Evolutionary conservation across 352 stramenopile species (phyloP).

Genomic region (Globisporangium splendens): DNA sequence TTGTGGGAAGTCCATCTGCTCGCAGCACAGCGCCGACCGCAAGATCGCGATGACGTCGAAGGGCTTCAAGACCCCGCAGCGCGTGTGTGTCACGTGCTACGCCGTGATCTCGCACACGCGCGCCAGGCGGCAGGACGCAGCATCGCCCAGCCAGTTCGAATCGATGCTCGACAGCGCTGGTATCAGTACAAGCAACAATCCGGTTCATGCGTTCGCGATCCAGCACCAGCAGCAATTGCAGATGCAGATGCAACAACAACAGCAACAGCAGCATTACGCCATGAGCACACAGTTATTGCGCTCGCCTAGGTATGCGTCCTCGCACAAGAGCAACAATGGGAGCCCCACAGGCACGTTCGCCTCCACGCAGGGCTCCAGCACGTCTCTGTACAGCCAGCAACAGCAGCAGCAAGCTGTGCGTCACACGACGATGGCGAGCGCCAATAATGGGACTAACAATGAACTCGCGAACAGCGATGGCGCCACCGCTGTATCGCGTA

Average conservation of each 20-base stretch:
- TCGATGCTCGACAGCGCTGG: slow-evolving; percentile 24
- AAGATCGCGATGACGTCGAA: slow-evolving; percentile 69
- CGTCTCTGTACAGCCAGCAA: slow-evolving; percentile 8
- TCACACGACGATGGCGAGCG: not conserved
- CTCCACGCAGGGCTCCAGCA: slow-evolving; percentile 5
- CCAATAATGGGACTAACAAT: not conserved
- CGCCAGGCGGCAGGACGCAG: slow-evolving; percentile 8
- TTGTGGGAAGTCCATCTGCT: slow-evolving; percentile 81
- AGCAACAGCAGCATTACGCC: slow-evolving; percentile 20
- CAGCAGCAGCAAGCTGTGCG: not conserved
- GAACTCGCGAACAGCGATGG: too few relatives aligned
- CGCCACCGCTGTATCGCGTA: not conserved
- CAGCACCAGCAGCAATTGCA: slow-evolving; percentile 26
- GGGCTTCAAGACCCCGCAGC: slow-evolving; percentile 73
- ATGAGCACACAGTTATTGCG: slow-evolving; percentile 9
- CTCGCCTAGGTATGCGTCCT: slow-evolving; percentile 7
- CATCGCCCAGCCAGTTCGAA: slow-evolving; percentile 22
- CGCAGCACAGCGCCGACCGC: slow-evolving; percentile 77
- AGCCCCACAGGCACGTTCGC: slow-evolving; percentile 13
- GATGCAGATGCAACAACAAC: slow-evolving; percentile 17
- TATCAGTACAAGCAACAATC: slow-evolving; percentile 21
- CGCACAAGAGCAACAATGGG: not conserved
- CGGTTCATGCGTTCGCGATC: slow-evolving; percentile 24
- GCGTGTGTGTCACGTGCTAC: slow-evolving; percentile 76
- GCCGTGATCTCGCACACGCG: slow-evolving; percentile 59